phyloP scores from a whole-genome alignment of 2,329 filamentous ascomycete species.

The Amesomyces nigricolor region DNA sequence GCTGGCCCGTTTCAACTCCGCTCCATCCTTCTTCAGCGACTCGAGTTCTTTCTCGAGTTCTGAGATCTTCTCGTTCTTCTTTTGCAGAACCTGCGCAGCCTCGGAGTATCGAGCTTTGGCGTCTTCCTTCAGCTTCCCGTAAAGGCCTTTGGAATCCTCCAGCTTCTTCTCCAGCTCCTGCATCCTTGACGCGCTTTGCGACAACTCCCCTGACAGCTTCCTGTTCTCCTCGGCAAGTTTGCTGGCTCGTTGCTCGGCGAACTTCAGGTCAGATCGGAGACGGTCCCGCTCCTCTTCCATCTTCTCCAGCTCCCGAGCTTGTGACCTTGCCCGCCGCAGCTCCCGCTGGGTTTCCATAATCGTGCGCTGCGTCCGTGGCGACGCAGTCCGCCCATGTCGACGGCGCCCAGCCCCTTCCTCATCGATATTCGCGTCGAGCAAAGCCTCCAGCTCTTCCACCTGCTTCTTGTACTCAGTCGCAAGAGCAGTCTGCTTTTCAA shows the following conservation, averaged over 20 bases:
- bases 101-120: slow-evolving; percentile 51
- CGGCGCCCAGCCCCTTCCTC: slow-evolving; percentile 31
- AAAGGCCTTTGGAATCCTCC: slow-evolving; percentile 34
- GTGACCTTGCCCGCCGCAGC: slow-evolving; percentile 48
- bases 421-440: slow-evolving; percentile 39
- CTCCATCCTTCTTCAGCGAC: slow-evolving; percentile 35
- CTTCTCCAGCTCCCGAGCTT: slow-evolving; percentile 47
- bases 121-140: slow-evolving; percentile 49
- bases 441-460: slow-evolving; percentile 52
- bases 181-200: slow-evolving; percentile 24
- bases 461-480: slow-evolving; percentile 53
- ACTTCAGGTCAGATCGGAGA: slow-evolving; percentile 46
- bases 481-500: slow-evolving; percentile 53
- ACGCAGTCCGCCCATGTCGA: slow-evolving; percentile 37
- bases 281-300: slow-evolving; percentile 49
- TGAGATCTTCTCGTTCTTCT: slow-evolving; percentile 52
- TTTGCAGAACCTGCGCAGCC: slow-evolving; percentile 49
- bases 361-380: slow-evolving; percentile 47
- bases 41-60: slow-evolving; percentile 50
- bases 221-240: slow-evolving; percentile 36
- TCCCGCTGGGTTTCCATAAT: slow-evolving; percentile 50
- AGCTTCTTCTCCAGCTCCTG: slow-evolving; percentile 30
- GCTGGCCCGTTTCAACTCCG: slow-evolving; percentile 13
- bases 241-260: slow-evolving; percentile 40
- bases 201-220: slow-evolving; percentile 30